Conservation (phyloP, 192 early-diverging fungal genomes). For the Martensiomyces pterosporus region DNA sequence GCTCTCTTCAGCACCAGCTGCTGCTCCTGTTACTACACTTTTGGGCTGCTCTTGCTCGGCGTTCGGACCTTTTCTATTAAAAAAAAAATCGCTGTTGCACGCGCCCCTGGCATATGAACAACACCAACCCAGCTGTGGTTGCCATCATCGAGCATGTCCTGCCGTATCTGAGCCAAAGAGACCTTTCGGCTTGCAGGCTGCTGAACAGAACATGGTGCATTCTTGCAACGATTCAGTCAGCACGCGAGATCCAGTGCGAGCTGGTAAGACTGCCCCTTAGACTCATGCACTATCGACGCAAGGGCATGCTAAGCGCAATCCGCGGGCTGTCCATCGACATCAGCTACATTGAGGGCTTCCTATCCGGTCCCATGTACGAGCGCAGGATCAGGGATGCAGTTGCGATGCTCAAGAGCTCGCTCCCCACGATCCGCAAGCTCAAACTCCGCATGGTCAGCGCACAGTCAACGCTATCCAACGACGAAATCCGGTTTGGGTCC, state of each 20-base stretch:
- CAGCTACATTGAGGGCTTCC: slow-evolving; percentile 40
- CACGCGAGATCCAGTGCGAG: slow-evolving; percentile 40
- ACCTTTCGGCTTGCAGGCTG: slow-evolving; percentile 21
- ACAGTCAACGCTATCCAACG: slow-evolving; percentile 24
- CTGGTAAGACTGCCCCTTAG: slow-evolving; percentile 40
- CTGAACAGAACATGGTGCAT: slow-evolving; percentile 38
- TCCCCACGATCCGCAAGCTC: slow-evolving; percentile 15
- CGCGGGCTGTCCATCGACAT: slow-evolving; percentile 40
- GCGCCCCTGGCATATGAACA: no score
- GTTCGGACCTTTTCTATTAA: no score
- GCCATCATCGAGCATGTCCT: slow-evolving; percentile 38
- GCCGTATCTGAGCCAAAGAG: slow-evolving; percentile 27
- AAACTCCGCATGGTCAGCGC: slow-evolving; percentile 31
- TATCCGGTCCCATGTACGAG: slow-evolving; percentile 38
- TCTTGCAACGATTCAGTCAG: slow-evolving; percentile 30
- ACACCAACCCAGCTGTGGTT: slow-evolving; percentile 31
- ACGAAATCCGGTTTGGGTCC: slow-evolving; percentile 29
- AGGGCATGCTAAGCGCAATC: slow-evolving; percentile 22
- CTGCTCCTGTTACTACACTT: no score
- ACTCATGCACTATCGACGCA: slow-evolving; percentile 38
- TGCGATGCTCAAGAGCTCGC: slow-evolving; percentile 5
- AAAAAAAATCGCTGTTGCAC: no score
- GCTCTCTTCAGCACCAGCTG: no score
- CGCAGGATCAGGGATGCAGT: slow-evolving; percentile 31
- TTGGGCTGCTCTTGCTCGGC: no score